Conservation (phyloP, 169 alveolate genomes). For the Cryptosporidium ubiquitum region DNA sequence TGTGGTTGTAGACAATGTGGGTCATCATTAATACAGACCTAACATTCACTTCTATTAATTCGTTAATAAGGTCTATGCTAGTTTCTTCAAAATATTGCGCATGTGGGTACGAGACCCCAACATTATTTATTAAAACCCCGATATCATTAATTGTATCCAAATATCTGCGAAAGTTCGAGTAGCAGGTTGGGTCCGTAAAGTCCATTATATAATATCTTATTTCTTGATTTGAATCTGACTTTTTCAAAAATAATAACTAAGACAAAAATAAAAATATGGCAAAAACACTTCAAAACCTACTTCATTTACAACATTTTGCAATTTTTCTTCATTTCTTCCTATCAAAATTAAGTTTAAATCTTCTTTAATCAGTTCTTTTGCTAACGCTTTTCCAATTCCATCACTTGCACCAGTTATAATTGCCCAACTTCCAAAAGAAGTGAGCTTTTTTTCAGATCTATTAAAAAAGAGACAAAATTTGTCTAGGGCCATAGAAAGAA, state of each 20-base stretch:
- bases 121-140: conserved; percentile 81
- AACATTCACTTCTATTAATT: conserved; percentile 78
- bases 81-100: conserved; percentile 79
- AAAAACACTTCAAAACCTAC: conserved; percentile 3
- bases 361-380: conserved; percentile 77
- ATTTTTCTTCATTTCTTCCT: conserved; percentile 67
- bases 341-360: conserved; percentile 68
- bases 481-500: background rate
- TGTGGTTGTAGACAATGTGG: conserved; percentile 72
- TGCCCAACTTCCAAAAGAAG: conserved; percentile 81
- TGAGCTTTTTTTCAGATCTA: conserved; percentile 22
- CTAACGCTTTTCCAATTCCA: conserved; percentile 85
- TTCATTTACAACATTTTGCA: conserved; percentile 12
- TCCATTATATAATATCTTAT: conserved; percentile 41
- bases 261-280: background rate
- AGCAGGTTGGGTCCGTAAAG: conserved; percentile 25
- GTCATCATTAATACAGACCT: conserved; percentile 77
- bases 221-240: conserved; percentile 23
- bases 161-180: background rate
- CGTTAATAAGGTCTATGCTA: conserved; percentile 75
- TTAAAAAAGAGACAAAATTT: background rate
- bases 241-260: background rate
- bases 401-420: conserved; percentile 86
- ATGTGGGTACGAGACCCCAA: conserved; percentile 80
- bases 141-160: conserved; percentile 52